phyloP scores from a whole-genome alignment of 73 alveolate genomes.

The Paraurostyla sp. region DNA sequence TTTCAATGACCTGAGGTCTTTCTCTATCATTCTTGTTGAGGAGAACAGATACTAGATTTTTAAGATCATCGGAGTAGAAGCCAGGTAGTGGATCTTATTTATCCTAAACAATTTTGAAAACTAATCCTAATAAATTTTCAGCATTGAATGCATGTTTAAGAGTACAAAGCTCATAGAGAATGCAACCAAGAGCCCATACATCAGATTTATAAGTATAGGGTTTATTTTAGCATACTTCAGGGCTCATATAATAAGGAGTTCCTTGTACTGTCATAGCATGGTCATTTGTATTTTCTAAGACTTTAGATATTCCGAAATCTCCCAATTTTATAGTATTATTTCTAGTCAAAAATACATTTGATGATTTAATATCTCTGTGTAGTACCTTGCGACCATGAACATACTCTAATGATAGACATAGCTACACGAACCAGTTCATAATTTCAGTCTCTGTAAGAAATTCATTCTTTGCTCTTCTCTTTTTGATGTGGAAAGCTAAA shows the following conservation, averaged over 20 bases:
- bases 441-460: constrained; percentile 80
- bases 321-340: constrained; percentile 80
- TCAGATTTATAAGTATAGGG: constrained; percentile 97
- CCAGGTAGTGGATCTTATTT: constrained; percentile 88
- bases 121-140: constrained; percentile 92
- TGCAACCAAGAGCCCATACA: constrained; percentile 99
- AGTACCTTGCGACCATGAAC: constrained; percentile 81
- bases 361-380: constrained; percentile 81
- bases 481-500: constrained; percentile 82
- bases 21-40: constrained; percentile 80
- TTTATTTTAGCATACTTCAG: constrained; percentile 95
- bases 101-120: constrained; percentile 88
- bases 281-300: constrained; percentile 70
- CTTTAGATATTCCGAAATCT: constrained; percentile 83
- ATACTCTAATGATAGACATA: constrained; percentile 82
- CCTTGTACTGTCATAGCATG: constrained; percentile 82
- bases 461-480: constrained; percentile 76
- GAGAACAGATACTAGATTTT: constrained; percentile 74
- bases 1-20: constrained; percentile 84
- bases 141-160: constrained; percentile 97
- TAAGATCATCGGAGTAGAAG: constrained; percentile 85
- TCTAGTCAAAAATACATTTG: constrained; percentile 75
- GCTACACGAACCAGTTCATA: constrained; percentile 89
- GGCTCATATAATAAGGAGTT: constrained; percentile 86
- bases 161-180: constrained; percentile 97